A percentile compares a stretch with the other conserved stretches of the same genome.
Evolutionary conservation across 805 yeast genomes (phyloP).

Genomic region (Schwanniomyces polymorphus): DNA sequence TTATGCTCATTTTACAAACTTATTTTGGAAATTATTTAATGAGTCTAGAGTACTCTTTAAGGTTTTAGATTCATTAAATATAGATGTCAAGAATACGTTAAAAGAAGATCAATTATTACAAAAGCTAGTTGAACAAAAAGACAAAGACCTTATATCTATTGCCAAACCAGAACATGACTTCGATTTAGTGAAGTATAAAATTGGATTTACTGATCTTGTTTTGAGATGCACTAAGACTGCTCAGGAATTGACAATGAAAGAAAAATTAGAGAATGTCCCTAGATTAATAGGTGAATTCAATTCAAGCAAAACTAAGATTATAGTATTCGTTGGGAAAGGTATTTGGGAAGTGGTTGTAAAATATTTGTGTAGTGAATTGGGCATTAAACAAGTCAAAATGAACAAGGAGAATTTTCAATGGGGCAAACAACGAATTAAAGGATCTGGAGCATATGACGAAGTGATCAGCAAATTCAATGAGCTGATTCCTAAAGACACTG

Average conservation of each 20-base stretch:
- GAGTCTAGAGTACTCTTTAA: conserved; percentile 46
- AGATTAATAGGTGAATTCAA: conserved; percentile 47
- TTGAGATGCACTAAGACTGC: conserved; percentile 62
- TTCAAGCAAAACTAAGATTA: conserved; percentile 33
- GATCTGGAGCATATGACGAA: conserved; percentile 18
- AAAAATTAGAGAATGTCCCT: conserved; percentile 57
- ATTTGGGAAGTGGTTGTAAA: conserved; percentile 64
- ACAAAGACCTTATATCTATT: conserved; percentile 1
- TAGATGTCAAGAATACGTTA: conserved; percentile 1
- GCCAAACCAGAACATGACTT: conserved; percentile 41
- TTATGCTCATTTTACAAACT: conserved; percentile 69
- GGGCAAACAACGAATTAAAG: conserved; percentile 42
- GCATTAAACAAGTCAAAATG: conserved; percentile 24
- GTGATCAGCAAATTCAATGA: conserved; percentile 16
- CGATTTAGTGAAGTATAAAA: conserved; percentile 37
- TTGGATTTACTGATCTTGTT: conserved; percentile 75
- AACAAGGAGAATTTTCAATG: conserved; percentile 43
- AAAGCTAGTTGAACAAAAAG: conserved; percentile 9
- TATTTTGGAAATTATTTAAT: conserved; percentile 66
- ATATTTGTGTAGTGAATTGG: conserved; percentile 21
- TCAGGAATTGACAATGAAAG: conserved; percentile 49
- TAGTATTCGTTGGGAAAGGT: conserved; percentile 71
- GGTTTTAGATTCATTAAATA: conserved; percentile 7
- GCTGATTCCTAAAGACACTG: conserved; percentile 14
- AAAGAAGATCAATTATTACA: conserved; percentile 11